A percentile compares a stretch with the other conserved stretches of the same genome.
phyloP scores from a whole-genome alignment of 2,329 filamentous ascomycete genomes.

The Diaporthe ilicicola region DNA sequence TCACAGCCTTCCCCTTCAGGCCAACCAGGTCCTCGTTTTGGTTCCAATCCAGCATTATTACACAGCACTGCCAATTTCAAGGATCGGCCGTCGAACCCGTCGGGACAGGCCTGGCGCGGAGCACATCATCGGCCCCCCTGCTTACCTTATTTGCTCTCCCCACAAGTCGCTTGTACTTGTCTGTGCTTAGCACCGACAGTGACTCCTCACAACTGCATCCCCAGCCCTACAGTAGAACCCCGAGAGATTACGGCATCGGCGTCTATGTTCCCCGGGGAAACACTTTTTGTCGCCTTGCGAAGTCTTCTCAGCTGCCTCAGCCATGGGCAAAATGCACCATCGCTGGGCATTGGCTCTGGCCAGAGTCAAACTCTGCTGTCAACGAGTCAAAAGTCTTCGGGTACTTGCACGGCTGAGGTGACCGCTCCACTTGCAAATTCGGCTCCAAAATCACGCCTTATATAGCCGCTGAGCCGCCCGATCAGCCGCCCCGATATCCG shows the following conservation, averaged over 20 bases:
- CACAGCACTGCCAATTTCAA: neutral
- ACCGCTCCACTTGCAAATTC: conserved; percentile 30
- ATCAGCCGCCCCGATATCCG: conserved; percentile 21
- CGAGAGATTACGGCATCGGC: conserved; percentile 1
- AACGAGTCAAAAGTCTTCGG: conserved; percentile 12
- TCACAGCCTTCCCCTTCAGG: neutral
- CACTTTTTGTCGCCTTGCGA: neutral
- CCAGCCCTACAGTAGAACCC: conserved; percentile 10
- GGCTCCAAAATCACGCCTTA: conserved; percentile 21
- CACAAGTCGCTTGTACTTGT: conserved; percentile 6
- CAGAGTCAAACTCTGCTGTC: neutral
- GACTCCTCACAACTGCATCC: conserved; percentile 12
- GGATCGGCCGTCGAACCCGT: conserved; percentile 10
- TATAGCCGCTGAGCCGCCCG: conserved; percentile 21
- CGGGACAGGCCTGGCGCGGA: conserved; percentile 21
- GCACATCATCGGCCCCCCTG: conserved; percentile 25
- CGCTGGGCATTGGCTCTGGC: neutral
- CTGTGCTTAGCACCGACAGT: conserved; percentile 4
- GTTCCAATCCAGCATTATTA: neutral
- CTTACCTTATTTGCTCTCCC: conserved; percentile 23
- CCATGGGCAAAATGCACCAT: neutral
- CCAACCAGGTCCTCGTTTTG: conserved; percentile 6
- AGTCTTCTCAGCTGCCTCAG: neutral
- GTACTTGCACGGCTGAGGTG: conserved; percentile 18
- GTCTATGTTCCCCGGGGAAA: neutral